Percentiles rank a stretch among this genome's conserved stretches.
phyloP scores from a whole-genome alignment of 768 basidiomycete species.

The Suillus alpinus region DNA sequence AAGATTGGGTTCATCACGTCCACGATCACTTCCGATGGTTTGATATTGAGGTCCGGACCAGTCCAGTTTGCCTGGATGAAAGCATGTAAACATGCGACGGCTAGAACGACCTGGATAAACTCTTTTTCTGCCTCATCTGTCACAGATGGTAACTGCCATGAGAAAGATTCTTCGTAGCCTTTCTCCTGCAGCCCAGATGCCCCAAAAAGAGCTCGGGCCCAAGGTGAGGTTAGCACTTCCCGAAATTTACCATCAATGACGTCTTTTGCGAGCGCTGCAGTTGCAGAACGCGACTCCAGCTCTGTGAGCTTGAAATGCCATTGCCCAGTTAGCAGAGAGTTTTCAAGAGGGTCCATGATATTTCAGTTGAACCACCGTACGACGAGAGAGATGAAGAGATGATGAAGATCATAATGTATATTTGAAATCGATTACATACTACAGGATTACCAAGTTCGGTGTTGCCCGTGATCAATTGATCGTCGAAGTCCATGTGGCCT shows the following conservation, averaged over 20 bases:
- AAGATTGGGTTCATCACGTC: conserved; percentile 30
- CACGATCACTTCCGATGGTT: conserved; percentile 37
- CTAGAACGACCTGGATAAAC: conserved; percentile 58
- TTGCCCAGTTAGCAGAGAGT: conserved; percentile 51
- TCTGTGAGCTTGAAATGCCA: conserved; percentile 34
- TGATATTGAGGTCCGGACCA: conserved; percentile 77
- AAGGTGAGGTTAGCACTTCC: conserved; percentile 45
- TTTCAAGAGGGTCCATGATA: conserved; percentile 42
- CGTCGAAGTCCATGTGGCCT: too few species aligned
- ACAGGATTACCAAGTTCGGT: not conserved
- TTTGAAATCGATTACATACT: not conserved
- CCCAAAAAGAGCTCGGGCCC: conserved; percentile 41
- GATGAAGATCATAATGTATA: not conserved
- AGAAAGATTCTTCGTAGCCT: conserved; percentile 36
- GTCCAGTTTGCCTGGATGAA: conserved; percentile 97
- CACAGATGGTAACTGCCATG: conserved; percentile 26
- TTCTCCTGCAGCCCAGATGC: conserved; percentile 34
- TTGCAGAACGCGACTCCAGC: conserved; percentile 19
- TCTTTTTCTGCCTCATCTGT: conserved; percentile 45
- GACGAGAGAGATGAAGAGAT: not conserved
- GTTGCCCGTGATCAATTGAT: not conserved
- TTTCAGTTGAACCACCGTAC: not conserved
- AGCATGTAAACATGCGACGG: conserved; percentile 79
- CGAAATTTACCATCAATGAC: conserved; percentile 62
- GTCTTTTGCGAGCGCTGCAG: conserved; percentile 44